Conservation (phyloP, 1,284 basidiomycete genomes). For the Sphagnurus paluster region DNA sequence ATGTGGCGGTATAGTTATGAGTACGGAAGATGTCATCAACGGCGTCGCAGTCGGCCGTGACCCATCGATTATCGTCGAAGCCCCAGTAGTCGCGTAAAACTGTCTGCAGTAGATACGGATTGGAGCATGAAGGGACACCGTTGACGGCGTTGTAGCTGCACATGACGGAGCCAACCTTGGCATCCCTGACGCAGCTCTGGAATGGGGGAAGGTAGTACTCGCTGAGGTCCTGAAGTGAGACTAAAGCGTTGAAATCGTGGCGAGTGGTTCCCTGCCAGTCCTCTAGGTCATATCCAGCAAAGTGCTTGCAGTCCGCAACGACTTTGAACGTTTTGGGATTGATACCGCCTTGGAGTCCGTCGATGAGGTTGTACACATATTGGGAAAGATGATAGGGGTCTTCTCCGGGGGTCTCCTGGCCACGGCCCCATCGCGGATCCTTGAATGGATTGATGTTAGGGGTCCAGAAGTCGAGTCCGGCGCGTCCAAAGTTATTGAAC, state of each 20-base stretch:
- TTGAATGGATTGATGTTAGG: constrained; percentile 64
- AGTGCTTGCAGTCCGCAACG: constrained; percentile 59
- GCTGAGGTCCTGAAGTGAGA: constrained; percentile 55
- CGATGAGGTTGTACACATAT: constrained; percentile 54
- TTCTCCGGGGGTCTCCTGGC: constrained; percentile 62
- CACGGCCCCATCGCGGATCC: constrained; percentile 61
- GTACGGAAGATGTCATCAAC: constrained; percentile 47
- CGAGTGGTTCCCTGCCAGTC: constrained; percentile 51
- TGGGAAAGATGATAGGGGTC: constrained; percentile 52
- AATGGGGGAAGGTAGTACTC: constrained; percentile 57
- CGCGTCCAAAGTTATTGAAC: constrained; percentile 50
- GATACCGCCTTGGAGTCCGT: constrained; percentile 56
- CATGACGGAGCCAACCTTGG: constrained; percentile 57
- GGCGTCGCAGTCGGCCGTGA: constrained; percentile 45
- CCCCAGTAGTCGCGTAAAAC: constrained; percentile 53
- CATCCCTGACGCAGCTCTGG: constrained; percentile 58
- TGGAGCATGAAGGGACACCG: constrained; percentile 55
- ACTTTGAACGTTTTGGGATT: constrained; percentile 52
- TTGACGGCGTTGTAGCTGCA: constrained; percentile 64
- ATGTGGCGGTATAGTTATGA: constrained; percentile 46
- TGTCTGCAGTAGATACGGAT: constrained; percentile 49
- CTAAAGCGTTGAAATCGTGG: constrained; percentile 49
- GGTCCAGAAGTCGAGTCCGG: constrained; percentile 56
- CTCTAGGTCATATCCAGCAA: constrained; percentile 57
- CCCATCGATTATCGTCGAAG: constrained; percentile 51